Percentiles rank a stretch among this genome's conserved stretches.
Conservation (phyloP, 2,329 filamentous ascomycete species). For the Thielaviopsis musarum region DNA sequence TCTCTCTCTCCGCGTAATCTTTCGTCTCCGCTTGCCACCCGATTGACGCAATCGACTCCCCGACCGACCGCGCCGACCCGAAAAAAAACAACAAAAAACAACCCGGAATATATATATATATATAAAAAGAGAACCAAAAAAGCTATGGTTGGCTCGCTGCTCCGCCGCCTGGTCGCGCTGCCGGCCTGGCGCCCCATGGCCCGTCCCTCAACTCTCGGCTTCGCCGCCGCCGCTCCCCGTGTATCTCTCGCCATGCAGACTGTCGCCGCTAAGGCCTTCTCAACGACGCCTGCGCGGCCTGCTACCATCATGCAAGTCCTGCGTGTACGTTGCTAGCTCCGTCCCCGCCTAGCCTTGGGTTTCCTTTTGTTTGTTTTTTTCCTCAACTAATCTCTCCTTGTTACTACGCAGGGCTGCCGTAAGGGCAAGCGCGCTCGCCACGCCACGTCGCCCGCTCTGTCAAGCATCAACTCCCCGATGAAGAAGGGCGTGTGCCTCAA, state of each 20-base stretch:
- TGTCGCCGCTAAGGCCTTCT: slow-evolving; percentile 25
- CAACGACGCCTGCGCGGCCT: slow-evolving; percentile 35
- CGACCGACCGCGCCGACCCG: neutral
- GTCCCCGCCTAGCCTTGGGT: neutral
- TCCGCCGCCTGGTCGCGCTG: slow-evolving; percentile 8
- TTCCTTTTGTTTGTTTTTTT: neutral
- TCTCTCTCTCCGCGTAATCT: neutral
- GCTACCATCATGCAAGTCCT: slow-evolving; percentile 62
- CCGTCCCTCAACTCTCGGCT: slow-evolving; percentile 18
- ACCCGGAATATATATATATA: neutral
- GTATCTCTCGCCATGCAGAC: neutral
- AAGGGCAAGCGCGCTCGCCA: slow-evolving; percentile 67
- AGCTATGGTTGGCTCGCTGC: slow-evolving; percentile 8
- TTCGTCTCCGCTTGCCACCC: neutral
- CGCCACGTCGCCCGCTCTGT: slow-evolving; percentile 71
- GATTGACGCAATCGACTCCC: neutral
- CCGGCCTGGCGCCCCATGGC: slow-evolving; percentile 10
- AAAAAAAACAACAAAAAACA: neutral
- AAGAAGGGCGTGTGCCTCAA: slow-evolving; percentile 95
- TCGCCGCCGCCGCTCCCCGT: neutral
- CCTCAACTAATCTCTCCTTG: slow-evolving; percentile 8
- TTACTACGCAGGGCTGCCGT: slow-evolving; percentile 58
- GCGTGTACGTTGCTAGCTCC: slow-evolving; percentile 24
- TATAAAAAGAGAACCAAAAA: neutral
- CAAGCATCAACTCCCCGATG: slow-evolving; percentile 49